phyloP scores from a whole-genome alignment of 371 early-diverging fungal species.

The Apophysomyces sp. region DNA sequence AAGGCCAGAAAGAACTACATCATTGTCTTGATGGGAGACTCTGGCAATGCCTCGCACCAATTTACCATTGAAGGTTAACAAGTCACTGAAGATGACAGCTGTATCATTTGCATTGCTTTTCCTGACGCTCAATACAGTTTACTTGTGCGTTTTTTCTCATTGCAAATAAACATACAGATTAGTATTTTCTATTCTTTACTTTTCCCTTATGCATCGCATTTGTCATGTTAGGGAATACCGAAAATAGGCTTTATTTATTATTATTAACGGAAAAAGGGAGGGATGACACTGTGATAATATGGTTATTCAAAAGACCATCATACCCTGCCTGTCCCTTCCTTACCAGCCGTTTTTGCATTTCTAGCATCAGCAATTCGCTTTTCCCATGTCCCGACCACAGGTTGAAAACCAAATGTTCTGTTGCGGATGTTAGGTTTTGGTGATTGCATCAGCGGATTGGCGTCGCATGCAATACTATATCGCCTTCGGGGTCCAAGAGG shows the following conservation, averaged over 20 bases:
- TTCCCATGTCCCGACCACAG: slow-evolving; percentile 17
- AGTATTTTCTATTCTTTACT: too few relatives aligned
- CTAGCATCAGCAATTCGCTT: slow-evolving; percentile 9
- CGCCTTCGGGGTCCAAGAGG: not conserved
- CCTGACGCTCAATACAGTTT: too few relatives aligned
- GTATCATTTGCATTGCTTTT: too few relatives aligned
- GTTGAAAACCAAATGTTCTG: slow-evolving; percentile 17
- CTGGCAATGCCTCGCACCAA: slow-evolving; percentile 43
- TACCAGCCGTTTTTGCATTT: not conserved
- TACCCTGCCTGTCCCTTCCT: not conserved
- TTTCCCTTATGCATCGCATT: too few relatives aligned
- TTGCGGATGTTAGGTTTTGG: slow-evolving; percentile 11
- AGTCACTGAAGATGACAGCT: too few relatives aligned
- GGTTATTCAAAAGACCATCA: too few relatives aligned
- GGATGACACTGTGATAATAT: too few relatives aligned
- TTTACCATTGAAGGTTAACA: slow-evolving; percentile 25
- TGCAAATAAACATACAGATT: too few relatives aligned
- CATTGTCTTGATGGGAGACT: slow-evolving; percentile 44
- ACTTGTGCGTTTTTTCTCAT: too few relatives aligned
- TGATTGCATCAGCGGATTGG: not conserved
- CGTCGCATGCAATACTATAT: slow-evolving; percentile 6
- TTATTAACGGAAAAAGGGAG: too few relatives aligned
- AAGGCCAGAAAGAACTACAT: slow-evolving; percentile 29
- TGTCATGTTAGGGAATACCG: too few relatives aligned
- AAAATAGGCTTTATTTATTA: too few relatives aligned